A percentile compares a stretch with the other conserved stretches of the same genome.
Conservation (phyloP, 75 land plant species). For the Pinus tabuliformis region DNA sequence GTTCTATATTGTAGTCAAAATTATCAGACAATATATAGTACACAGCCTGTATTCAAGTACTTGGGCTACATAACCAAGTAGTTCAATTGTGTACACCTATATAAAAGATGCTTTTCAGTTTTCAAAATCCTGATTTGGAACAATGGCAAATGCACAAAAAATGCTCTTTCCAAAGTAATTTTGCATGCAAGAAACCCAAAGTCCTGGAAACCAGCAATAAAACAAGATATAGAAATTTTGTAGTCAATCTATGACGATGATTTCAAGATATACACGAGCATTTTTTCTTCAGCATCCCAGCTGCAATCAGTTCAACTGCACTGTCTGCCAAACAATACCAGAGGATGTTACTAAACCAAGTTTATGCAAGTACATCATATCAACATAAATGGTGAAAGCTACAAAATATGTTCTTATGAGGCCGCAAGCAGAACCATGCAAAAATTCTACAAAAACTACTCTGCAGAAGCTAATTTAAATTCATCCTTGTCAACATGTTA, state of each 20-base stretch:
- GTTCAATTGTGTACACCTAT: background rate
- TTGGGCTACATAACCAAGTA: background rate
- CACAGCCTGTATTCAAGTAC: background rate
- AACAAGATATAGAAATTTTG: background rate
- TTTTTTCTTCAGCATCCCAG: background rate
- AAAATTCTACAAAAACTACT: background rate
- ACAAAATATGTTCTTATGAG: background rate
- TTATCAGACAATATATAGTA: background rate
- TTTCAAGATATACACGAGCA: background rate
- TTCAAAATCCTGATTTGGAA: background rate
- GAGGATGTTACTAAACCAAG: background rate
- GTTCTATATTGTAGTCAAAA: background rate
- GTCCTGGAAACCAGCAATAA: background rate
- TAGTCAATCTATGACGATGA: background rate
- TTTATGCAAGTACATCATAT: background rate
- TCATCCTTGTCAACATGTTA: background rate
- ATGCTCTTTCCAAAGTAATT: background rate
- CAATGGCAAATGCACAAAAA: background rate
- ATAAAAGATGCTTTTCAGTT: background rate
- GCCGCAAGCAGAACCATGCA: background rate
- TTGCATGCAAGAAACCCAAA: background rate
- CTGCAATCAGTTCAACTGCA: slow-evolving; percentile 6
- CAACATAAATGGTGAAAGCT: background rate
- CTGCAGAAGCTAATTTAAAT: background rate
- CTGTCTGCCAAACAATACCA: slow-evolving; percentile 4